Conservation (phyloP, 305 asterid genomes). For the Fraxinus sp. region DNA sequence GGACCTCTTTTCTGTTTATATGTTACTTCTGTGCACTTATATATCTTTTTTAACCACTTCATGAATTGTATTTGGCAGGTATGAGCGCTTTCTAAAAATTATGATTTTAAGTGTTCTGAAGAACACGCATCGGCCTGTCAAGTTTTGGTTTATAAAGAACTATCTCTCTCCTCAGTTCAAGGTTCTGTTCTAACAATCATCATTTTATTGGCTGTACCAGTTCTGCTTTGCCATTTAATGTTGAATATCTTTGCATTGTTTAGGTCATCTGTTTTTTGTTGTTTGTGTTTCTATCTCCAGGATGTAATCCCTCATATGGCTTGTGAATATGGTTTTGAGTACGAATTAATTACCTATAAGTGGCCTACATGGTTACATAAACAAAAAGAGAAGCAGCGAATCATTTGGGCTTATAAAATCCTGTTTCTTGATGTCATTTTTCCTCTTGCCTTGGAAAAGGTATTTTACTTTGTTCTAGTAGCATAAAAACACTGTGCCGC, state of each 20-base stretch:
- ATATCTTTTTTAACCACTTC: slow-evolving; percentile 22
- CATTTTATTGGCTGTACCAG: slow-evolving; percentile 6
- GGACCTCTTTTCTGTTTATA: slow-evolving; percentile 10
- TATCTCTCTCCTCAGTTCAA: slow-evolving; percentile 98
- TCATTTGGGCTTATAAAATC: slow-evolving; percentile 86
- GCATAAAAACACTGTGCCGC: too few species aligned
- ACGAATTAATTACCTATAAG: slow-evolving; percentile 87
- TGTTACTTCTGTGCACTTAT: slow-evolving; percentile 21
- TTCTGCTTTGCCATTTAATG: neutral
- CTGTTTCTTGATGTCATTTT: too few species aligned
- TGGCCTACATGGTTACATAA: slow-evolving; percentile 99
- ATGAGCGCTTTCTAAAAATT: slow-evolving; percentile 90
- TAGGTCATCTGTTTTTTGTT: slow-evolving; percentile 2
- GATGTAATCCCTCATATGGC: slow-evolving; percentile 98
- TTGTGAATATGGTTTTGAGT: slow-evolving; percentile 85
- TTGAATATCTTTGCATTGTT: slow-evolving; percentile 9
- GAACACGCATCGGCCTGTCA: slow-evolving; percentile 83
- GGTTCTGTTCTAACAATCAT: slow-evolving; percentile 40
- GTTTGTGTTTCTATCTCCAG: slow-evolving; percentile 42
- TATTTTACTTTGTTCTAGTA: too few species aligned
- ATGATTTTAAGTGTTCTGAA: slow-evolving; percentile 95
- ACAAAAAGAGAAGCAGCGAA: slow-evolving; percentile 96
- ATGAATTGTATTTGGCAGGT: slow-evolving; percentile 54
- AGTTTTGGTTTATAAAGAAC: slow-evolving; percentile 98
- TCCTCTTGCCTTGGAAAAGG: too few species aligned